Evolutionary conservation across 495 filamentous ascomycete species (phyloP).

Genomic region (Daldinia caldariorum): DNA sequence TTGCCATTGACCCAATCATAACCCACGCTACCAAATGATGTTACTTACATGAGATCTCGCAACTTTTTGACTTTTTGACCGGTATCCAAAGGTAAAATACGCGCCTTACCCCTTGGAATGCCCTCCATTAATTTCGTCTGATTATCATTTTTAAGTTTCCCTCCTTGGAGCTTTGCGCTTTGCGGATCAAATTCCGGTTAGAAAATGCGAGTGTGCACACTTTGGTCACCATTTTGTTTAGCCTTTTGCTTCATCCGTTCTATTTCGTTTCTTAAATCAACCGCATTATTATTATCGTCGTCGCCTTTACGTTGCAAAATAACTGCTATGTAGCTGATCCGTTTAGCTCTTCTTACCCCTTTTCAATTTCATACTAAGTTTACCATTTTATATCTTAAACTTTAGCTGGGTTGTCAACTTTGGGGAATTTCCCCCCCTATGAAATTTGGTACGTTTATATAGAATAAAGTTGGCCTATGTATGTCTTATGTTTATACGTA

Average conservation of each 20-base stretch:
- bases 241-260: not conserved
- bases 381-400: not conserved
- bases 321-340: not conserved
- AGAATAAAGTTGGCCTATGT: not conserved
- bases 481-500: not conserved
- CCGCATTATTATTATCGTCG: not conserved
- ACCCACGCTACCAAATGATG: constrained; percentile 1
- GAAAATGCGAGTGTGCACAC: too few species aligned
- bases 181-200: not conserved
- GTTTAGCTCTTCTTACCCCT: not conserved
- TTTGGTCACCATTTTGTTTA: too few species aligned
- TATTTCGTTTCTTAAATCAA: not conserved
- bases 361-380: not conserved
- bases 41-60: not conserved
- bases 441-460: not conserved
- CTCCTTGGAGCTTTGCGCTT: not conserved
- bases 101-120: not conserved
- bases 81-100: not conserved
- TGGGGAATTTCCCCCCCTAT: not conserved
- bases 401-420: not conserved
- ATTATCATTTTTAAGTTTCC: not conserved
- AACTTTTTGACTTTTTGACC: not conserved
- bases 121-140: not conserved
- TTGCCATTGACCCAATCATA: not conserved
- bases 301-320: not conserved